Base-by-base conservation (phyloP, 331 rosid species). In the Malus hybrid region DNA sequence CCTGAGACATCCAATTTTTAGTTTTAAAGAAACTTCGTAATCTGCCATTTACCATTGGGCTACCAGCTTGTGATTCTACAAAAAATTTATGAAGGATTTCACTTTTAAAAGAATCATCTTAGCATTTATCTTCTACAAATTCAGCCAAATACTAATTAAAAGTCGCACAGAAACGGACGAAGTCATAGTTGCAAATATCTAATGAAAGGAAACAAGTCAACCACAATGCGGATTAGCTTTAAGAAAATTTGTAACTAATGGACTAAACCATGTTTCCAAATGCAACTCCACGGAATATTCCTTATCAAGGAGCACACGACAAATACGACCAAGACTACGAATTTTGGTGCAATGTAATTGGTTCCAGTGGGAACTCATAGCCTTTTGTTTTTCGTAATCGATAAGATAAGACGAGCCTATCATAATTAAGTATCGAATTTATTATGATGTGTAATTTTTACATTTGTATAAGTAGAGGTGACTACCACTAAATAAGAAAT, bases 21-120 rank as follows among this genome's bases (percentile, higher is more conserved):
- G 10, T 36, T 36, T 36, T 36, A 36, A 36, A 2, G 3, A 36
- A 36, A 0, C 3, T 3, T 7, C 0, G 3, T 36, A 36, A 36
- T 36, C 10, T 0, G 3, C 0, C 10, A 0, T 36, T 7, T 36
- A 36, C 3, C 42, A 36, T 0, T 36, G 10, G 0, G 2, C 1
- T 1, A 2, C 10, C 1, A 36, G 0, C 10, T 36, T 0, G 1
- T 36, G 3, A 0, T 36, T 36, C 3, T 2, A 36, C 42, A 36
- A 36, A 28, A 28, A 7, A 0, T 2, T 36, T 36, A 36, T 36
- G 0, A 36, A 36, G 42, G 1, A 36, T 36, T 1, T 36, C 42
- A 36, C 3, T 36, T 36, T 36, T 8, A 7, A 36, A 36, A 36
- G 3, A 36, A 2, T 36, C 10, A 2, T 36, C 10, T 36, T 36